Evolutionary conservation across 805 yeast species (phyloP).

Genomic region (Starmerella bombi): DNA sequence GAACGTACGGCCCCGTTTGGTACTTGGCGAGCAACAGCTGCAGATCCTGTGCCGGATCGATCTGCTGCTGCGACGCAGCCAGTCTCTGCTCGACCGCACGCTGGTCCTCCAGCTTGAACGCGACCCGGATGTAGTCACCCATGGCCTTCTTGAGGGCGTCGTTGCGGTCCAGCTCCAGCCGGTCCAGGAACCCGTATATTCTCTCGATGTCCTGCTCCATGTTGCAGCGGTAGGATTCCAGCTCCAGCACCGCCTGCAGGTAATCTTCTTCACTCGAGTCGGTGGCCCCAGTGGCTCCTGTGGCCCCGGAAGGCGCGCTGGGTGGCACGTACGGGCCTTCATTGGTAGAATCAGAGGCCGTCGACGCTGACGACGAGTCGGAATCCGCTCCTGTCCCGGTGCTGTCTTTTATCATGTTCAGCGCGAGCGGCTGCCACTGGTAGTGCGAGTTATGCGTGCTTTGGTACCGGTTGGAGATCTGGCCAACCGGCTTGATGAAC

Average conservation of each 20-base stretch:
- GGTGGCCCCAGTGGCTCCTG: constrained; percentile 3
- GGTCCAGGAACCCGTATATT: constrained; percentile 55
- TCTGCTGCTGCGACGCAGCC: constrained; percentile 43
- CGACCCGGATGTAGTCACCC: constrained; percentile 40
- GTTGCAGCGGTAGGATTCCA: constrained; percentile 53
- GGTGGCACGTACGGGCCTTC: background rate
- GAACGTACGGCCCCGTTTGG: constrained; percentile 59
- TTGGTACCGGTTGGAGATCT: constrained; percentile 37
- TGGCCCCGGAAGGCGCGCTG: background rate
- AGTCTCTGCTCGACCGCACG: constrained; percentile 37
- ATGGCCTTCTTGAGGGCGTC: constrained; percentile 54
- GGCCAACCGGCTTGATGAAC: constrained; percentile 49
- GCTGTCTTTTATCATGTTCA: constrained; percentile 9
- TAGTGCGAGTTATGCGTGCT: constrained; percentile 57
- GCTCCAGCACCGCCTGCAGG: constrained; percentile 38
- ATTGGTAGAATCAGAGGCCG: too few relatives aligned
- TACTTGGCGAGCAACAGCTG: constrained; percentile 45
- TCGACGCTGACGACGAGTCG: background rate
- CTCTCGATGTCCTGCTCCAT: constrained; percentile 55
- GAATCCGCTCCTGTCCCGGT: background rate
- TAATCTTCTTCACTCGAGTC: constrained; percentile 30
- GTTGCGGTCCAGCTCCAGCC: constrained; percentile 59
- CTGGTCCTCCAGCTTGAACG: constrained; percentile 35
- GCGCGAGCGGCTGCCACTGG: constrained; percentile 38
- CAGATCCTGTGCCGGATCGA: constrained; percentile 53